phyloP scores from a whole-genome alignment of 1,284 basidiomycete species.

The Psilocybe mexicana region DNA sequence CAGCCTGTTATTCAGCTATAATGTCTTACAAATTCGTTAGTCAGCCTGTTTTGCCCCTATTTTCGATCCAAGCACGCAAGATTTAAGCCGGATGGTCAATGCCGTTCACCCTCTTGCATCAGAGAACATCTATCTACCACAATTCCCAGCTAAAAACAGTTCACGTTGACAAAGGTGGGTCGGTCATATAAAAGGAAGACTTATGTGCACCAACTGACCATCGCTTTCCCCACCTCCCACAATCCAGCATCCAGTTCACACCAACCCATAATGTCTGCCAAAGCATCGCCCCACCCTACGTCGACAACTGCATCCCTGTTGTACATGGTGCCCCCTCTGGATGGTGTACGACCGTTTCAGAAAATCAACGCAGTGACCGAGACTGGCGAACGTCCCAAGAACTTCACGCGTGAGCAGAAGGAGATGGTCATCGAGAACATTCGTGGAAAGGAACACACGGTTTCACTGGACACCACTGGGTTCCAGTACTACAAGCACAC shows the following conservation, averaged over 20 bases:
- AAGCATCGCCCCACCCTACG: slow-evolving; percentile 2
- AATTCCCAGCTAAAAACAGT: not conserved
- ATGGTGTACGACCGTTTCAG: slow-evolving; percentile 30
- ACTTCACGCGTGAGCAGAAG: slow-evolving; percentile 24
- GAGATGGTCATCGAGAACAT: slow-evolving; percentile 54
- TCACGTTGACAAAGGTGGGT: not conserved
- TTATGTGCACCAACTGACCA: not conserved
- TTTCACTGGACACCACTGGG: slow-evolving; percentile 53
- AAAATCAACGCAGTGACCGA: slow-evolving; percentile 27
- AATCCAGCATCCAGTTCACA: not conserved
- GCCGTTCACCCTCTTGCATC: not conserved
- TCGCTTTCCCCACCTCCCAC: not conserved
- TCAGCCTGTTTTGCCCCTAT: not conserved
- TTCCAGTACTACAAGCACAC: slow-evolving; percentile 49
- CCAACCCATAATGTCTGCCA: not conserved
- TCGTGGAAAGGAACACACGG: slow-evolving; percentile 49
- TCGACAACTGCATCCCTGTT: slow-evolving; percentile 23
- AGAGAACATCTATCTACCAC: too few species aligned
- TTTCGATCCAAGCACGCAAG: not conserved
- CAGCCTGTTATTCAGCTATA: too few species aligned
- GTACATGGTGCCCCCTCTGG: slow-evolving; percentile 25
- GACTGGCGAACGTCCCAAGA: slow-evolving; percentile 28
- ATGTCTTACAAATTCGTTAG: too few species aligned
- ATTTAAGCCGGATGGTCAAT: not conserved
- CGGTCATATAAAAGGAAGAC: not conserved